Base-by-base conservation (phyloP, 140 eudicot species). In the Bidens hawaiensis region DNA sequence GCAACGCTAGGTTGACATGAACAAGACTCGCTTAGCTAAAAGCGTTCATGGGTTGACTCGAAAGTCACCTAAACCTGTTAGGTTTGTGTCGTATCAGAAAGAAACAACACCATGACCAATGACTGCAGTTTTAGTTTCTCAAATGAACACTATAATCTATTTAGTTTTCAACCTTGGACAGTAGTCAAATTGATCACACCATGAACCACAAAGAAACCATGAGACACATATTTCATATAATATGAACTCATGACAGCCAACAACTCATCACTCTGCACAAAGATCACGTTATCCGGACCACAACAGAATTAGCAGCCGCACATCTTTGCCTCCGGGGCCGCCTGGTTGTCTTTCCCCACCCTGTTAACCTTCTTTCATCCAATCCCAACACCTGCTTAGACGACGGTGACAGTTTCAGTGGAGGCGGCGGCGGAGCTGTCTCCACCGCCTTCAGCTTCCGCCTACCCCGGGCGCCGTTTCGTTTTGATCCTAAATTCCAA, bases 321-420 rank as follows among this genome's bases (percentile, higher is more conserved):
- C 84, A 85, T 58, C 96, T 77, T 71, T 93, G 99, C 49, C 99
- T 67, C 16, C 99, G 78, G 21, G 99, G 95, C 19, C 99, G 93
- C 47, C 99, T 80, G 22, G 96, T 78, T 13, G 85, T 88, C 80
- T 83, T 93, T 14, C 94, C 99, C 99, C 99, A 93, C 36, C 99
- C 94, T 9, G 81, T 60, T 42, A 87, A 77, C 74, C 91, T 69
- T 75, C 95, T 87, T 70, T 88, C 83, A 56, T 87, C 95, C 78
- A 81, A 82, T 62, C 86, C 67, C 72, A 77, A 75, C 64, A 77
- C 77, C 69, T 26, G 60, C 38, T 53, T 53, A 53, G 81, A 78
- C 9, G 76, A 67, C 30, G 65, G 76, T 1, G 60, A 63, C 1
- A 79, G 71, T 33, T 56, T 63, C 0, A 64, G 60, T 4, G n/a